Percentiles rank a stretch among this genome's conserved stretches.
These are phyloP conservation scores for Leishmania aethiopica DNA, from an alignment of 208 protist species.

Conservation along the genomic window DNA sequence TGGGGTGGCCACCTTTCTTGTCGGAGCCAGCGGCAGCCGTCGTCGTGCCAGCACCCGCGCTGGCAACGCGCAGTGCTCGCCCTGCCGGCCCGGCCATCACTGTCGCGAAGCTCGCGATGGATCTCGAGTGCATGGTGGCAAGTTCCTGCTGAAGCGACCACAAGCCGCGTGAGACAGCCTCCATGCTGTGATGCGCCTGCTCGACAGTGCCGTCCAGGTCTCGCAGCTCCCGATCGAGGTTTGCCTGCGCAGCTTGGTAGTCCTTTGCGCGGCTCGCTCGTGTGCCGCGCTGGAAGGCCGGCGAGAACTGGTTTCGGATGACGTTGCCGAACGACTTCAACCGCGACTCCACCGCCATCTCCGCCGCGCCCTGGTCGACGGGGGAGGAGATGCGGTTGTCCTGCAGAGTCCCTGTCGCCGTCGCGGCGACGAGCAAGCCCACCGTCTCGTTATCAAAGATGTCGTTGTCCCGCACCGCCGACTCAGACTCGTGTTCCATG, in stretches of 20 bases:
- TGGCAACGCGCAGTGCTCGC: conserved; percentile 9
- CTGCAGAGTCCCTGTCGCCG: conserved; percentile 55
- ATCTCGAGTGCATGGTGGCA: conserved; percentile 18
- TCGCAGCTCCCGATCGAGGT: conserved; percentile 36
- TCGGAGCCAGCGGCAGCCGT: neutral
- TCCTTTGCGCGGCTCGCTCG: conserved; percentile 59
- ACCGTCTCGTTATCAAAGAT: conserved; percentile 80
- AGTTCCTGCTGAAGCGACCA: conserved; percentile 26
- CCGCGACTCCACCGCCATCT: conserved; percentile 51
- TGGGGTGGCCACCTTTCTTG: neutral
- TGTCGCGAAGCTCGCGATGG: conserved; percentile 7
- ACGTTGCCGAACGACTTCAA: conserved; percentile 66
- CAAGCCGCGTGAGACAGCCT: conserved; percentile 12
- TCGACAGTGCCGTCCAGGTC: conserved; percentile 21
- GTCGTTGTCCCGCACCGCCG: conserved; percentile 63
- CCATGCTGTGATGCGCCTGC: conserved; percentile 16
- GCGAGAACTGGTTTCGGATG: conserved; percentile 90
- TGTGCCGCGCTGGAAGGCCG: conserved; percentile 67
- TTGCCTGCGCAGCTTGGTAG: conserved; percentile 37
- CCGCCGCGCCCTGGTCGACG: conserved; percentile 60
- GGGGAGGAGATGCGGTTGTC: conserved; percentile 75
- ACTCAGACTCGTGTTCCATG: conserved; percentile 49
- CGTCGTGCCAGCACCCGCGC: neutral
- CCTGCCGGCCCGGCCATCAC: conserved; percentile 21
- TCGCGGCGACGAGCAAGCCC: conserved; percentile 49